Percentiles rank a stretch among this genome's conserved stretches.
Conservation (phyloP, 2,329 filamentous ascomycete species). For the Trichoderma sp. region DNA sequence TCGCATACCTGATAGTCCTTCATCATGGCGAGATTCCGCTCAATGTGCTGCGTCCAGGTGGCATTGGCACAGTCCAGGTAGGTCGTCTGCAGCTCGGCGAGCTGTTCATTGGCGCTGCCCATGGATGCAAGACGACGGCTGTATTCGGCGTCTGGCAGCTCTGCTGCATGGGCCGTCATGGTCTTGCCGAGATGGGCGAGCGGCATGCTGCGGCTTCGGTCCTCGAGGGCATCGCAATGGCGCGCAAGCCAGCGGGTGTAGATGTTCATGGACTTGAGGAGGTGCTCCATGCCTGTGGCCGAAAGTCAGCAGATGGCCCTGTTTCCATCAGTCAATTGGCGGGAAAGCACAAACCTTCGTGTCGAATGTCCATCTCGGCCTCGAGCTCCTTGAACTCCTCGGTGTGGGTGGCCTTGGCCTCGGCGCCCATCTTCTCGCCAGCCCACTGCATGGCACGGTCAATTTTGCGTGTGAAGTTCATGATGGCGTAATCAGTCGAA, state of each 20-base stretch:
- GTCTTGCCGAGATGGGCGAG: slow-evolving; percentile 77
- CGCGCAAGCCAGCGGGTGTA: slow-evolving; percentile 89
- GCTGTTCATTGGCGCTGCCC: slow-evolving; percentile 84
- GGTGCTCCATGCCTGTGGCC: slow-evolving; percentile 76
- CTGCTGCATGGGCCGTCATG: slow-evolving; percentile 88
- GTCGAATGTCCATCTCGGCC: slow-evolving; percentile 83
- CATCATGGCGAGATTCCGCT: slow-evolving; percentile 89
- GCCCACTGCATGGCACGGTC: slow-evolving; percentile 98
- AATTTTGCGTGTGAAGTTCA: slow-evolving; percentile 77
- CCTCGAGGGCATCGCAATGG: slow-evolving; percentile 74
- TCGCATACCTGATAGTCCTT: slow-evolving; percentile 85
- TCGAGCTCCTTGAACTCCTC: slow-evolving; percentile 92
- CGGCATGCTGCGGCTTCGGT: slow-evolving; percentile 84
- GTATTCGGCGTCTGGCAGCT: slow-evolving; percentile 88
- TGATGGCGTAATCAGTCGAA: slow-evolving; percentile 34
- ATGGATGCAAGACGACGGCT: slow-evolving; percentile 78
- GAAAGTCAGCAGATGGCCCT: background rate
- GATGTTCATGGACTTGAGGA: slow-evolving; percentile 80
- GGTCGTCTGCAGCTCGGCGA: slow-evolving; percentile 81
- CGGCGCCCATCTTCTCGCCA: slow-evolving; percentile 91
- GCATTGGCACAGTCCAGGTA: slow-evolving; percentile 77
- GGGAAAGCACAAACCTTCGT: slow-evolving; percentile 68
- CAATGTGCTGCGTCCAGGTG: slow-evolving; percentile 88
- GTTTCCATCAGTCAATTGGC: background rate
- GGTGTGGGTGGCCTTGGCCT: slow-evolving; percentile 81